Evolutionary conservation across 768 basidiomycete genomes (phyloP).

Genomic region (Sporobolomyces pararoseus): DNA sequence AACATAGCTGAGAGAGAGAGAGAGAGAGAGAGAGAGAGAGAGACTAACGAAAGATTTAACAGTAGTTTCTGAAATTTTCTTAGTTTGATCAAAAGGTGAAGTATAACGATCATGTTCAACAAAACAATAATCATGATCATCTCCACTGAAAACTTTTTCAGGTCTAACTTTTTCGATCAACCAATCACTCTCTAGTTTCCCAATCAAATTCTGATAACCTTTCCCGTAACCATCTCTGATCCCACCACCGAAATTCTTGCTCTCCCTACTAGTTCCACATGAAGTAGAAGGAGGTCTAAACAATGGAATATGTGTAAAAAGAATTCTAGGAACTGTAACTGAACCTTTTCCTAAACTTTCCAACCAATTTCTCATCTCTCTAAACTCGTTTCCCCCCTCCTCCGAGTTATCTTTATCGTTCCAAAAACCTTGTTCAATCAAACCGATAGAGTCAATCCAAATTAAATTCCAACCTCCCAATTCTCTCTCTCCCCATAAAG

Average conservation of each 20-base stretch:
- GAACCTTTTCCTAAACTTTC: constrained; percentile 52
- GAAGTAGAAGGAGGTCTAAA: constrained; percentile 62
- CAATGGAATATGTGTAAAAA: constrained; percentile 88
- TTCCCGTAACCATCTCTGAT: constrained; percentile 61
- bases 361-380: constrained; percentile 53
- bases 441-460: constrained; percentile 67
- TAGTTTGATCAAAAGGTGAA: constrained; percentile 50
- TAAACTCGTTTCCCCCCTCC: constrained; percentile 45
- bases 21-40: background rate
- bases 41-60: constrained; percentile 65
- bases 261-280: constrained; percentile 77
- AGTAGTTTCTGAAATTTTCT: constrained; percentile 64
- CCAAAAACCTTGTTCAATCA: constrained; percentile 63
- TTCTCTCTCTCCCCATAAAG: constrained; percentile 58
- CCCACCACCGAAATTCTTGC: constrained; percentile 52
- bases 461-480: constrained; percentile 70
- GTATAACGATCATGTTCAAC: constrained; percentile 54
- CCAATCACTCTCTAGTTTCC: constrained; percentile 62
- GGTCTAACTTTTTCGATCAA: constrained; percentile 66
- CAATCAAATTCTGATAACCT: constrained; percentile 68
- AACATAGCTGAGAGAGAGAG: background rate
- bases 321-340: constrained; percentile 55
- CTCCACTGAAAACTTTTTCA: constrained; percentile 67
- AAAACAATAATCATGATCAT: constrained; percentile 94
- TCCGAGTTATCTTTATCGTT: constrained; percentile 8